Conservation (phyloP, 306 rosid genomes). For the Lithocarpus polystachyus region DNA sequence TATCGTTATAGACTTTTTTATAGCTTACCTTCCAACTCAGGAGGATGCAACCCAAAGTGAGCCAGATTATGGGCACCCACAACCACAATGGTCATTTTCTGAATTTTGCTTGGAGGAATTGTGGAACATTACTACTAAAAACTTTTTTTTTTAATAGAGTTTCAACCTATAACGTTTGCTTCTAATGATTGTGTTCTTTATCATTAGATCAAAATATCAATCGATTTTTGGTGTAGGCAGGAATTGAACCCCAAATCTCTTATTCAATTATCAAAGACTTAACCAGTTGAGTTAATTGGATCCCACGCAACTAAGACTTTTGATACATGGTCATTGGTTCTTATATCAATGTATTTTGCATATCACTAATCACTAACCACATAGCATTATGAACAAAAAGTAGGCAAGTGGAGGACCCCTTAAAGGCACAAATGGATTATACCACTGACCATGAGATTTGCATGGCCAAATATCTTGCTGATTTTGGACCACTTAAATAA, state of each 20-base stretch:
- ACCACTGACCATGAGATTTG: not conserved
- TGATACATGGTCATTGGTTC: not conserved
- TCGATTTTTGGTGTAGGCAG: fast-evolving
- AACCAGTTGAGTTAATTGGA: too few relatives aligned
- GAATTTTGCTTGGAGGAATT: not conserved
- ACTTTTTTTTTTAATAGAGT: too few relatives aligned
- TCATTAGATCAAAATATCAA: fast-evolving
- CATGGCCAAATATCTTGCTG: not conserved
- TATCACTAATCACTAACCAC: not conserved
- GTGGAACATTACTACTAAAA: not conserved
- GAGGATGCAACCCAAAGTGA: not conserved
- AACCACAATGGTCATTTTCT: not conserved
- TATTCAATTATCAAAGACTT: too few relatives aligned
- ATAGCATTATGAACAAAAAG: conserved; percentile 16
- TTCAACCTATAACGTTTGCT: fast-evolving
- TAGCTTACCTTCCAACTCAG: not conserved
- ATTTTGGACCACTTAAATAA: not conserved
- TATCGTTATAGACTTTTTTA: not conserved
- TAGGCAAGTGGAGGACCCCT: conserved; percentile 19
- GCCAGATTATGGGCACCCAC: not conserved
- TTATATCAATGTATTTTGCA: not conserved
- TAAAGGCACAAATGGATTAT: conserved; percentile 14
- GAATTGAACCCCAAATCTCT: fast-evolving
- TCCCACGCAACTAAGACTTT: too few relatives aligned
- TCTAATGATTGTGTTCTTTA: too few relatives aligned